These are phyloP conservation scores for Candida rishiriensis DNA, from an alignment of 805 yeast species.

Conservation along the genomic window DNA sequence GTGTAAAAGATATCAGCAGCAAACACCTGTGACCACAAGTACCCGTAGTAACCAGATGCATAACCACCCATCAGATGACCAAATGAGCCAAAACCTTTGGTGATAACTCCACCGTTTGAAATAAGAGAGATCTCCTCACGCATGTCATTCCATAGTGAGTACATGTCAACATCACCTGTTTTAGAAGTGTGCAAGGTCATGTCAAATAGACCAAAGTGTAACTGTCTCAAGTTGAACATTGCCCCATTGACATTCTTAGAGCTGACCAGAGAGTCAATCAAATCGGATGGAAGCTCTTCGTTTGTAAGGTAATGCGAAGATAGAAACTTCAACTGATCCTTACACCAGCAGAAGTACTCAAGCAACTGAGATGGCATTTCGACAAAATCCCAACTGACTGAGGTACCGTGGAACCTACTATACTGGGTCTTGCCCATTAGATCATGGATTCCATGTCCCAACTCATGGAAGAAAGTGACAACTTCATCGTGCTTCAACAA, in stretches of 20 bases:
- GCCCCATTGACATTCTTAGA: conserved; percentile 79
- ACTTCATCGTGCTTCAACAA: conserved; percentile 75
- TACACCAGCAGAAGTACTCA: conserved; percentile 86
- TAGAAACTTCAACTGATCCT: conserved; percentile 49
- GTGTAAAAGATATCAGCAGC: conserved; percentile 79
- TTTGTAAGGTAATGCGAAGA: conserved; percentile 62
- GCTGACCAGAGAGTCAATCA: conserved; percentile 52
- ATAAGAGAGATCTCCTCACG: conserved; percentile 60
- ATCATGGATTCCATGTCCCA: conserved; percentile 86
- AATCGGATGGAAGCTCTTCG: conserved; percentile 50
- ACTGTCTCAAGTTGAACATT: conserved; percentile 64
- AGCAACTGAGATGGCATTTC: conserved; percentile 90
- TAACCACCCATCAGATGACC: conserved; percentile 84
- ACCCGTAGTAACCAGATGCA: conserved; percentile 84
- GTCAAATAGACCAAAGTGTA: conserved; percentile 76
- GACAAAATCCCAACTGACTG: conserved; percentile 80
- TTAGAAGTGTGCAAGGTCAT: conserved; percentile 57
- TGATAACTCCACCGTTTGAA: conserved; percentile 46
- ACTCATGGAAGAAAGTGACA: conserved; percentile 81
- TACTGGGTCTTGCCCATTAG: conserved; percentile 61
- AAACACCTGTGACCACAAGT: conserved; percentile 80
- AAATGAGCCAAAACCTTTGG: conserved; percentile 72
- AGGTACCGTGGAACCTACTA: conserved; percentile 70
- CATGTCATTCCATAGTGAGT: conserved; percentile 58
- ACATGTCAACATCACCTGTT: conserved; percentile 47